Percentiles rank a stretch among this genome's conserved stretches.
phyloP scores from a whole-genome alignment of 257 asterid genomes.

The Haberlea rhodopensis region DNA sequence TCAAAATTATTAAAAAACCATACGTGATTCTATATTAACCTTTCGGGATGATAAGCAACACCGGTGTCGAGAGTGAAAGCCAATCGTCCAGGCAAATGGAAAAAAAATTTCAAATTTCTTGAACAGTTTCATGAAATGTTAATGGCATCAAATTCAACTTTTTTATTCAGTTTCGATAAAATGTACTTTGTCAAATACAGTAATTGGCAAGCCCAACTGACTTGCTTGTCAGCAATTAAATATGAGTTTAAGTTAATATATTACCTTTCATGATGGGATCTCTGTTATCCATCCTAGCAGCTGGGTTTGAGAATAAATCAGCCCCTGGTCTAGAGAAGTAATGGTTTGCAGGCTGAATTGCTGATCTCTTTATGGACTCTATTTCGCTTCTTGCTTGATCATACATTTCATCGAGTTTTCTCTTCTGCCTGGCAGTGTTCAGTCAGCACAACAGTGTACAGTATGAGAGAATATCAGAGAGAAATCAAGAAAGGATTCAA shows the following conservation, averaged over 20 bases:
- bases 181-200: too few relatives aligned
- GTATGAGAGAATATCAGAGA: constrained; percentile 1
- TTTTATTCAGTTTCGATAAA: too few relatives aligned
- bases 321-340: constrained; percentile 66
- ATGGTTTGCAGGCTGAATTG: constrained; percentile 71
- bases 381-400: constrained; percentile 83
- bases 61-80: not conserved
- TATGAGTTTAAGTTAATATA: too few relatives aligned
- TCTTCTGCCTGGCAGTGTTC: constrained; percentile 69
- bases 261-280: constrained; percentile 73
- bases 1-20: too few relatives aligned
- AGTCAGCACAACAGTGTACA: constrained; percentile 10
- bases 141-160: not conserved
- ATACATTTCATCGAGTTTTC: constrained; percentile 98
- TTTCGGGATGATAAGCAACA: not conserved
- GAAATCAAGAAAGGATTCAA: constrained; percentile 24
- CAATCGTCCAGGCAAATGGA: not conserved
- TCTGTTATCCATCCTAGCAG: constrained; percentile 61
- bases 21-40: not conserved
- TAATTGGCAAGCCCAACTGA: not conserved
- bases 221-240: not conserved
- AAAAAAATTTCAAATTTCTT: not conserved
- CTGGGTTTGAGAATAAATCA: constrained; percentile 70
- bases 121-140: not conserved
- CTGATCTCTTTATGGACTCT: constrained; percentile 70